Percentiles rank a stretch among this genome's conserved stretches.
Conservation (phyloP, 208 protist species). For the Leishmania tarentolae region DNA sequence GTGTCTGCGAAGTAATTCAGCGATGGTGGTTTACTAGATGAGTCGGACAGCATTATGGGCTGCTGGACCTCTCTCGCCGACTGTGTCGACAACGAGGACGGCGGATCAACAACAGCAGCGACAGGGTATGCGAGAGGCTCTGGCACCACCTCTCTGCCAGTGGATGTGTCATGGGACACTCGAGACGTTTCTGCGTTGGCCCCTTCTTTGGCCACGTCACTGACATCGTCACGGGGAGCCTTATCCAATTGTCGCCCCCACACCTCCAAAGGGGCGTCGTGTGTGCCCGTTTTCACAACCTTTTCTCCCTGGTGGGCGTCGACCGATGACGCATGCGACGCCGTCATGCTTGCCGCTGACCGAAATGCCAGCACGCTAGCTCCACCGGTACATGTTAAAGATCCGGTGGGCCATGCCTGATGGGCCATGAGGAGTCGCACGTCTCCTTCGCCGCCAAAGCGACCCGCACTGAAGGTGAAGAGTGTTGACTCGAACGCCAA, state of each 20-base stretch:
- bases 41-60: neutral
- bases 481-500: slow-evolving; percentile 33
- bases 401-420: neutral
- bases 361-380: neutral
- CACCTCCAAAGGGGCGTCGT: neutral
- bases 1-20: slow-evolving; percentile 12
- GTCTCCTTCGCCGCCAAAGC: slow-evolving; percentile 44
- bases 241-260: neutral
- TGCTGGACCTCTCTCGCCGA: neutral
- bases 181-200: neutral
- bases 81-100: neutral
- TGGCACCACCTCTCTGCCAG: neutral
- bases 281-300: neutral
- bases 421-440: slow-evolving; percentile 29
- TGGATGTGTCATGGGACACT: neutral
- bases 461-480: slow-evolving; percentile 31
- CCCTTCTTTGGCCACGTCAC: neutral
- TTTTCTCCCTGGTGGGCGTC: neutral
- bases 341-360: neutral
- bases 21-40: neutral
- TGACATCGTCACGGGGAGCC: neutral
- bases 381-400: neutral
- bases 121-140: neutral
- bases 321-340: neutral
- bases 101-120: neutral